These are phyloP conservation scores for Colletotrichum somersetense DNA, from an alignment of 2,329 filamentous ascomycete species.

Conservation along the genomic window DNA sequence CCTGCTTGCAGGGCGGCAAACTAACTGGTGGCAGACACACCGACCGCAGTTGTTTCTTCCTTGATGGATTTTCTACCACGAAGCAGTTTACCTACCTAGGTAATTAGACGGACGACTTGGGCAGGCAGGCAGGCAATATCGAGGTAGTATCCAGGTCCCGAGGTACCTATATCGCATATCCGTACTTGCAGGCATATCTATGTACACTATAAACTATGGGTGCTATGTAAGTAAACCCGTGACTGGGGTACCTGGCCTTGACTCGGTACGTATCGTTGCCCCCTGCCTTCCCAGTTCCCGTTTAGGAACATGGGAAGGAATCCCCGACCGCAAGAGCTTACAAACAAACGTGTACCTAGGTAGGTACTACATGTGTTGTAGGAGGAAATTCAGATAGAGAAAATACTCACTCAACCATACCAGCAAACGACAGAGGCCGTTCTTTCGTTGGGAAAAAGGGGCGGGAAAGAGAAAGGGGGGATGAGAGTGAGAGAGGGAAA, in stretches of 20 bases:
- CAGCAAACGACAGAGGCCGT: not conserved
- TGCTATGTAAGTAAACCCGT: not conserved
- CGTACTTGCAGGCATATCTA: no score
- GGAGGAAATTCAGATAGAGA: not conserved
- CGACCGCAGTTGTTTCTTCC: no score
- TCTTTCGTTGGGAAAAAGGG: not conserved
- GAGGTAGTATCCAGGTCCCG: no score
- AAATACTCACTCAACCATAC: not conserved
- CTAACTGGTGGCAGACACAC: not conserved
- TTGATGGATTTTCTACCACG: no score
- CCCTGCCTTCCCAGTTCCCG: not conserved
- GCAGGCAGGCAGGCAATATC: no score
- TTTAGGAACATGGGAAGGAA: not conserved
- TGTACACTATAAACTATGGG: no score
- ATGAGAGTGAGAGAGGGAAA: not conserved
- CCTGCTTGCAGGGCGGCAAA: not conserved
- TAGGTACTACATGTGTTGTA: not conserved
- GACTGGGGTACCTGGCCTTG: not conserved
- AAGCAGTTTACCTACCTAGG: no score
- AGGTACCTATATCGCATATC: no score
- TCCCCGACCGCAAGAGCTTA: not conserved
- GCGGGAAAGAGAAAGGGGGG: no score
- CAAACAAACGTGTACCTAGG: not conserved
- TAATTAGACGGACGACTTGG: no score
- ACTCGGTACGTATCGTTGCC: conserved; percentile 6